phyloP scores from a whole-genome alignment of 306 rosid species.

The Cyamopsis tetragonoloba region DNA sequence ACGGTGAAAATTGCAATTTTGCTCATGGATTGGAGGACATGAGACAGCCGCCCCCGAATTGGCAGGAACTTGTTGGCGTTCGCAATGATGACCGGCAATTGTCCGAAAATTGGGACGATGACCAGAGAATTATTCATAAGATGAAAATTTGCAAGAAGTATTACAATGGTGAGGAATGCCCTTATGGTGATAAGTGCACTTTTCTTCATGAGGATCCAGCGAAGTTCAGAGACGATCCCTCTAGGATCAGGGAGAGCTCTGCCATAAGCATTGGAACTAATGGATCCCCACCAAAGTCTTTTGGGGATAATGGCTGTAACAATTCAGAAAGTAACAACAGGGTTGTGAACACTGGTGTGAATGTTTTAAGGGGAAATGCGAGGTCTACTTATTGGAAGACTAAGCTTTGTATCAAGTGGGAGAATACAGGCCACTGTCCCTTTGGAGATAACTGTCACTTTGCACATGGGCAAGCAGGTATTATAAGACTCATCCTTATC shows the following conservation, averaged over 20 bases:
- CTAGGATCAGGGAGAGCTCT: conserved; percentile 66
- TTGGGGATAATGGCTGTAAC: conserved; percentile 36
- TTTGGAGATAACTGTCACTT: conserved; percentile 81
- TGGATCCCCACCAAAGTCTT: conserved; percentile 44
- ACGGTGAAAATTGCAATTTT: conserved; percentile 82
- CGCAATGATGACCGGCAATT: conserved; percentile 45
- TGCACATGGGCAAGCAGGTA: conserved; percentile 94
- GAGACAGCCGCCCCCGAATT: conserved; percentile 91
- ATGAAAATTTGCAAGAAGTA: conserved; percentile 95
- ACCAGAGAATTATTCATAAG: conserved; percentile 79
- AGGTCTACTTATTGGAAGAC: conserved; percentile 76
- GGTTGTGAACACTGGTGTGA: conserved; percentile 32
- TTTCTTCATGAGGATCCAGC: conserved; percentile 91
- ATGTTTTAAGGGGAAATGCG: conserved; percentile 26
- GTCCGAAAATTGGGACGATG: conserved; percentile 69
- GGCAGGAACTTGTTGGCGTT: conserved; percentile 76
- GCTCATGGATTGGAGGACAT: conserved; percentile 90
- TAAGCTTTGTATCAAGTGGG: conserved; percentile 74
- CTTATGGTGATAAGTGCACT: conserved; percentile 84
- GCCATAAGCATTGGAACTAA: conserved; percentile 71
- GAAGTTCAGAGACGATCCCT: conserved; percentile 69
- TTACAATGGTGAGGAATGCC: conserved; percentile 87
- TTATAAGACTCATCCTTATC: background rate
- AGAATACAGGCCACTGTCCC: conserved; percentile 67
- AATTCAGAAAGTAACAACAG: conserved; percentile 41